Evolutionary conservation across 2,329 filamentous ascomycete genomes (phyloP).

Genomic region (Sclerotinia borealis): DNA sequence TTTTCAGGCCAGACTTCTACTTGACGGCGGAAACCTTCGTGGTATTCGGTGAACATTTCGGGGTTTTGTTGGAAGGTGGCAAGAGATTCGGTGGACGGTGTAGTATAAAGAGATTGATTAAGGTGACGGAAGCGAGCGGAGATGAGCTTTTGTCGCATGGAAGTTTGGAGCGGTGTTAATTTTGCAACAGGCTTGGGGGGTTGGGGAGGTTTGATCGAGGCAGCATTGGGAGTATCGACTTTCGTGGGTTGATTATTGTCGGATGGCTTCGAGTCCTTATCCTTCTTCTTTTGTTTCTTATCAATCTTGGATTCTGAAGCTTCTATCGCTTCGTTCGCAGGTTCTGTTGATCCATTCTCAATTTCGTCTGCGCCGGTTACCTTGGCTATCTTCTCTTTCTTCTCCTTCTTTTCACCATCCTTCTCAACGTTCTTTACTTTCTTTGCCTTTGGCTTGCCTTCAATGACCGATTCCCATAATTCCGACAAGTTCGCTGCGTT

Average conservation of each 20-base stretch:
- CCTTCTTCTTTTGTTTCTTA: conserved; percentile 32
- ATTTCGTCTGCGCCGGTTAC: conserved; percentile 27
- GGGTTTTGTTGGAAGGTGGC: conserved; percentile 76
- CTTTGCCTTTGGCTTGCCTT: conserved; percentile 45
- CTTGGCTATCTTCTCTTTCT: conserved; percentile 25
- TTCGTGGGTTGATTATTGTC: not conserved
- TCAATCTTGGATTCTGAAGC: conserved; percentile 22
- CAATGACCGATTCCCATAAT: conserved; percentile 74
- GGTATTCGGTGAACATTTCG: conserved; percentile 93
- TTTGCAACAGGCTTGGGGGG: conserved; percentile 44
- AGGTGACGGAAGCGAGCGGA: conserved; percentile 95
- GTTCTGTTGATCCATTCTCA: conserved; percentile 19
- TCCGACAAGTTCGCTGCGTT: conserved; percentile 67
- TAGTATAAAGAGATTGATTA: conserved; percentile 94
- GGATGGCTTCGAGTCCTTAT: conserved; percentile 10
- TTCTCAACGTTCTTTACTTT: conserved; percentile 20
- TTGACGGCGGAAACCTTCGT: conserved; percentile 91
- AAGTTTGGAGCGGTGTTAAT: conserved; percentile 85
- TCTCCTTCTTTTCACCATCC: conserved; percentile 25
- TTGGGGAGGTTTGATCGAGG: conserved; percentile 28
- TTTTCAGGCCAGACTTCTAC: conserved; percentile 96
- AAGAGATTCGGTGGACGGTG: conserved; percentile 77
- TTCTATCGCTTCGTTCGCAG: conserved; percentile 14
- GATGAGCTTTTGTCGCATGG: conserved; percentile 91
- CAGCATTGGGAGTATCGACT: not conserved